A percentile compares a stretch with the other conserved stretches of the same genome.
Conservation (phyloP, 169 alveolate genomes). For the Ichthyophthirius multifiliis region DNA sequence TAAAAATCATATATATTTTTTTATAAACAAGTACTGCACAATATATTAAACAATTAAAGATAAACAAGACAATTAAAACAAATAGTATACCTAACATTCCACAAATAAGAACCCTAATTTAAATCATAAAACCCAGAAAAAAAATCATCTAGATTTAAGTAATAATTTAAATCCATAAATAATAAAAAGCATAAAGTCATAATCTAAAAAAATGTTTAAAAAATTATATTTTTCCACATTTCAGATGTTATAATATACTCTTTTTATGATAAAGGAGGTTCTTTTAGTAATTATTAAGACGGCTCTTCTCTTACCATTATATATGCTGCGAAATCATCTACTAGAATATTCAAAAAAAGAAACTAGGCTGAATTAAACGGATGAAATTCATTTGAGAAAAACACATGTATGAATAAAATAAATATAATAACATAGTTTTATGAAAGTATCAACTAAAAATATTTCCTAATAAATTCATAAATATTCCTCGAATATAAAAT, state of each 20-base stretch:
- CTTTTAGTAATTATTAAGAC: constrained; percentile 31
- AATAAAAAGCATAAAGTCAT: not conserved
- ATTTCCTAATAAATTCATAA: constrained; percentile 72
- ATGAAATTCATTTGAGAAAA: constrained; percentile 64
- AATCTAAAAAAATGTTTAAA: constrained; percentile 42
- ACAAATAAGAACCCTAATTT: too few species aligned
- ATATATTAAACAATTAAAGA: not conserved
- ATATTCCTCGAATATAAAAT: constrained; percentile 68
- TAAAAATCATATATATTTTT: not conserved
- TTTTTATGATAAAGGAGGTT: constrained; percentile 63
- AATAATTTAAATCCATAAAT: not conserved
- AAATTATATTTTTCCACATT: constrained; percentile 69
- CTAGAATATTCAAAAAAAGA: constrained; percentile 70
- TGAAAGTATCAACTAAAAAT: constrained; percentile 67
- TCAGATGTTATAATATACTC: constrained; percentile 67
- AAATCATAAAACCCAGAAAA: too few species aligned
- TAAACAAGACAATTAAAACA: not conserved
- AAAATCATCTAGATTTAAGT: not conserved
- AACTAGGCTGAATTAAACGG: constrained; percentile 80
- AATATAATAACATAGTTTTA: constrained; percentile 42
- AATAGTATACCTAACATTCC: too few species aligned
- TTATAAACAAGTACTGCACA: not conserved
- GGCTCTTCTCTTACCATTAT: constrained; percentile 78
- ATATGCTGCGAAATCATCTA: constrained; percentile 74
- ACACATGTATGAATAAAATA: constrained; percentile 72